Conservation (phyloP, 306 rosid genomes). For the Trifolium subterraneum region DNA sequence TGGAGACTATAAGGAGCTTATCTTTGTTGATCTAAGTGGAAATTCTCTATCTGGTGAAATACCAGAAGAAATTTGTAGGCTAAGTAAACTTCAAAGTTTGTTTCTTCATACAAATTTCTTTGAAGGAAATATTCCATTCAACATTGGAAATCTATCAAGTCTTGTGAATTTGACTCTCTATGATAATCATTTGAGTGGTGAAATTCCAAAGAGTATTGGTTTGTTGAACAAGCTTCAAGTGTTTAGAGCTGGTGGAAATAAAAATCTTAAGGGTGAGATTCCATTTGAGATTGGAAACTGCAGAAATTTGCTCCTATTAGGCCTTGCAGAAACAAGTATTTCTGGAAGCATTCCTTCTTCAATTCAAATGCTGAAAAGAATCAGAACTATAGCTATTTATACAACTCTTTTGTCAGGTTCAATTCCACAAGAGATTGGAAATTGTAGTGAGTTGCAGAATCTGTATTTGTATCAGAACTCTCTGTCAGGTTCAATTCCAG, state of each 20-base stretch:
- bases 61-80: conserved; percentile 76
- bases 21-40: conserved; percentile 63
- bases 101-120: conserved; percentile 63
- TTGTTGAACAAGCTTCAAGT: conserved; percentile 62
- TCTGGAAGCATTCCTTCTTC: conserved; percentile 84
- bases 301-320: conserved; percentile 73
- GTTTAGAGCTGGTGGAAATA: conserved; percentile 89
- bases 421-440: conserved; percentile 85
- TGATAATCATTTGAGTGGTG: conserved; percentile 76
- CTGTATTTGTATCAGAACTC: conserved; percentile 80
- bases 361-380: conserved; percentile 65
- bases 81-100: conserved; percentile 60
- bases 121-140: conserved; percentile 71
- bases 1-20: conserved; percentile 66
- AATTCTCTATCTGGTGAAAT: conserved; percentile 75
- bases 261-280: conserved; percentile 69
- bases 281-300: conserved; percentile 95
- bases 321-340: conserved; percentile 91
- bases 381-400: conserved; percentile 78
- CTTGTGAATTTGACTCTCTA: conserved; percentile 67
- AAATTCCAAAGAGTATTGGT: conserved; percentile 82
- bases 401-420: conserved; percentile 72
- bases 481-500: conserved; percentile 73
- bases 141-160: conserved; percentile 73
- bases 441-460: conserved; percentile 75